Evolutionary conservation across 2,329 filamentous ascomycete genomes (phyloP).

Genomic region (Stagonosporopsis chrysanthemi): DNA sequence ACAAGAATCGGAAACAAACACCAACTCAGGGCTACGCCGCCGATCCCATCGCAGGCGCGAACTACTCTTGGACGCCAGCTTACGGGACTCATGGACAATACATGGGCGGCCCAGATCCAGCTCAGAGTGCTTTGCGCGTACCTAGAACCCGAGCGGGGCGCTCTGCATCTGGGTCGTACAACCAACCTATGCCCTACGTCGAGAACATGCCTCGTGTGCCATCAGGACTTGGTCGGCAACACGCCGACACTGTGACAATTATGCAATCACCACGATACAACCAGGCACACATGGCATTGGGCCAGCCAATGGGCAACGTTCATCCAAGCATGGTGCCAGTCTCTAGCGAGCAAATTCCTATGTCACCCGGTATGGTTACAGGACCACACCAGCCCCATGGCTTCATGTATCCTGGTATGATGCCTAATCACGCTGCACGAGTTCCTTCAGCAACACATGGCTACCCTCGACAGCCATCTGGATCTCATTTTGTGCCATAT

Average conservation of each 20-base stretch:
- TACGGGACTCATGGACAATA: constrained; percentile 5
- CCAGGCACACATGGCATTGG: constrained; percentile 21
- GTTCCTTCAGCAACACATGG: constrained; percentile 20
- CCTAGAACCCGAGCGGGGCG: constrained; percentile 20
- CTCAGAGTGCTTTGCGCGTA: constrained; percentile 15
- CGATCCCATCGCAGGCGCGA: background rate
- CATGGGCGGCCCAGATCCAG: background rate
- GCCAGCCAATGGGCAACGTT: constrained; percentile 18
- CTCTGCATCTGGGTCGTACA: constrained; percentile 20
- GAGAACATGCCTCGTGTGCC: constrained; percentile 31
- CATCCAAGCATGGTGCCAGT: constrained; percentile 23
- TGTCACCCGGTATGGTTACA: constrained; percentile 20
- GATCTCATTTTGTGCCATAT: constrained; percentile 6
- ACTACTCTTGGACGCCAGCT: constrained; percentile 10
- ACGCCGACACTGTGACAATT: constrained; percentile 19
- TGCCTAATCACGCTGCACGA: constrained; percentile 21
- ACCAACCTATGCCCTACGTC: constrained; percentile 16
- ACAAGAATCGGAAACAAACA: background rate
- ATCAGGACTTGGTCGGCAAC: constrained; percentile 25
- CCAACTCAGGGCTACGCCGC: background rate
- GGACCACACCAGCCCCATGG: constrained; percentile 22
- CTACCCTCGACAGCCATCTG: constrained; percentile 23
- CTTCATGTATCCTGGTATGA: constrained; percentile 19
- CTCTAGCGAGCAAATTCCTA: constrained; percentile 18
- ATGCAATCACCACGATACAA: constrained; percentile 27